A percentile compares a stretch with the other conserved stretches of the same genome.
These are phyloP conservation scores for Mycena citricolor DNA, from an alignment of 1,284 basidiomycete species.

Conservation along the genomic window DNA sequence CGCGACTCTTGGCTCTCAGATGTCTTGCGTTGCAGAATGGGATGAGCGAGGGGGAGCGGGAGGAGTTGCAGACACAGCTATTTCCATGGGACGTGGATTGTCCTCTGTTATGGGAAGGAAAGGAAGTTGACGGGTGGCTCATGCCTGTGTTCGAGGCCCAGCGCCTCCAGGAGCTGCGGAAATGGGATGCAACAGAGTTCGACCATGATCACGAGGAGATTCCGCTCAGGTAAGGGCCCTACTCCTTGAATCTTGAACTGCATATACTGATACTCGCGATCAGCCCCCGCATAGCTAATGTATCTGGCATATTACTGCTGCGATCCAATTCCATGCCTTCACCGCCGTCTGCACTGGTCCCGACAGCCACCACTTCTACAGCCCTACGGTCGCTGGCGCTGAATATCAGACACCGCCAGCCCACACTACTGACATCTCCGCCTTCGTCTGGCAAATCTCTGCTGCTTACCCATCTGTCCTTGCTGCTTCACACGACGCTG, in stretches of 20 bases:
- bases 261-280: too few species aligned
- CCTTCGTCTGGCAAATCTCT: slow-evolving; percentile 92
- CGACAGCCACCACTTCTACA: slow-evolving; percentile 61
- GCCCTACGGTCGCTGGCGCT: slow-evolving; percentile 68
- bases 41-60: slow-evolving; percentile 76
- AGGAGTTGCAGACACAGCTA: slow-evolving; percentile 58
- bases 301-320: slow-evolving; percentile 67
- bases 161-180: slow-evolving; percentile 56
- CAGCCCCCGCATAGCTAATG: slow-evolving; percentile 56
- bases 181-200: slow-evolving; percentile 41
- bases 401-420: slow-evolving; percentile 67
- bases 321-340: slow-evolving; percentile 31
- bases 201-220: slow-evolving; percentile 51
- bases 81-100: slow-evolving; percentile 59
- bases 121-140: slow-evolving; percentile 74
- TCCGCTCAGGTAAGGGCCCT: slow-evolving; percentile 62
- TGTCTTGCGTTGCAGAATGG: slow-evolving; percentile 74
- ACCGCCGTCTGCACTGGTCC: slow-evolving; percentile 49
- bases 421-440: slow-evolving; percentile 83
- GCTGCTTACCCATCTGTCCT: slow-evolving; percentile 77
- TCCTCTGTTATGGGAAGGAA: too few species aligned
- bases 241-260: too few species aligned
- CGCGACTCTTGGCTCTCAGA: slow-evolving; percentile 70
- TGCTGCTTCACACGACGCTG: slow-evolving; percentile 63
- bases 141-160: slow-evolving; percentile 67